Evolutionary conservation across 805 yeast species (phyloP), one percentile per base, ranked within the genome.

Genomic region (Sugiyamaella floridensis): DNA sequence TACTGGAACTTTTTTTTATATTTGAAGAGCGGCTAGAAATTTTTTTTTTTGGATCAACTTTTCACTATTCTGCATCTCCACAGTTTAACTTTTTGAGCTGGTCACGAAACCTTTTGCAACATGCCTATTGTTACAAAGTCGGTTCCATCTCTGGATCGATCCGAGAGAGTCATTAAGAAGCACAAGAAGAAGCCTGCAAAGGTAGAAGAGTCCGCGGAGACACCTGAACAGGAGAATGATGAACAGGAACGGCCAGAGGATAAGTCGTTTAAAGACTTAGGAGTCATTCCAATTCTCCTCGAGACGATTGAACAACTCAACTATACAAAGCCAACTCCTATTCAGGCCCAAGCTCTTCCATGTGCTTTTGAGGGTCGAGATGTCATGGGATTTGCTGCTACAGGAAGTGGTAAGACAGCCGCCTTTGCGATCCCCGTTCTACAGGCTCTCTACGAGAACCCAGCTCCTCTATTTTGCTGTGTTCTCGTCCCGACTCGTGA

Each of bases 381-480:
- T 71, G 84, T 92, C 46, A 89, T 92, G 64, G 99, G 99, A 12
- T 77, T 92, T 56, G 99, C 99, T 0, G 97, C 92, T 65, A 92
- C 99, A 0, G 99, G 99, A 45, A 88, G 97, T 3, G 99, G 99
- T 58, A 92, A 92, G 69, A 93, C 99, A 0, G 99, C 98, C 0
- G 99, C 99, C 0, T 93, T 93, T 75, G 97, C 98, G 8, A 81
- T 93, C 49, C 99, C 99, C 1, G 88, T 93, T 45, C 75, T 93
- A 32, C 97, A 93, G 67, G 83, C 88, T 1, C 74, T 93, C 47
- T 90, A 96, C 89, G 82, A 88, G 51, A 89, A 84, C 26, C 96
- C 92, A 63, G 76, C 85, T 1, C 90, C 97, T 2, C 86, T 86
- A 62, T 93, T 81, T 69, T 96, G 95, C 3, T 81, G 93, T 60